phyloP scores from a whole-genome alignment of 352 stramenopile species.

The Phytophthora cryptogea region DNA sequence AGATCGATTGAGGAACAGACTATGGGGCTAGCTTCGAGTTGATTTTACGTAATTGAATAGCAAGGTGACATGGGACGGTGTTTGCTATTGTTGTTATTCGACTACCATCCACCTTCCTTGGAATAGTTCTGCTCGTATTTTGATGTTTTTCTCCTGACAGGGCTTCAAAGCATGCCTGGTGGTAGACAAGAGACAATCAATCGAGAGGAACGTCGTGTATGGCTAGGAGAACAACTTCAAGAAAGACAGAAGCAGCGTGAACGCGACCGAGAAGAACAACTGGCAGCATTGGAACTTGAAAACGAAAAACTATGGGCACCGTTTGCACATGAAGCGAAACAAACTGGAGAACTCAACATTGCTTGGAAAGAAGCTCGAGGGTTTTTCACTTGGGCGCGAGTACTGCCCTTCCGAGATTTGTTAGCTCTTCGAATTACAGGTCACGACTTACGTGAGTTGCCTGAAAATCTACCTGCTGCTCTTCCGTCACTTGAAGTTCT shows the following conservation, averaged over 20 bases:
- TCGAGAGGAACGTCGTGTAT: slow-evolving; percentile 43
- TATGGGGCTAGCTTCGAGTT: slow-evolving; percentile 9
- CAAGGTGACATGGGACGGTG: slow-evolving; percentile 3
- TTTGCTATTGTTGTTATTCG: slow-evolving; percentile 9
- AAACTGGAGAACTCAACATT: slow-evolving; percentile 65
- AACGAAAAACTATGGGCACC: slow-evolving; percentile 56
- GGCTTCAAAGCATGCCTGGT: slow-evolving; percentile 6
- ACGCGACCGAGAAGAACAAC: slow-evolving; percentile 35
- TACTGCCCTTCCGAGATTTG: slow-evolving; percentile 47
- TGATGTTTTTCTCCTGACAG: too few species aligned
- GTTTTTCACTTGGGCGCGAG: slow-evolving; percentile 58
- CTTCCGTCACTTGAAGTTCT: slow-evolving; percentile 49
- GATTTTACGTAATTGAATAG: slow-evolving; percentile 1
- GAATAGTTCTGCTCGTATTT: slow-evolving; percentile 5
- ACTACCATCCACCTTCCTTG: background rate
- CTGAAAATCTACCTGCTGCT: slow-evolving; percentile 26
- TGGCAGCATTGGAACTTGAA: slow-evolving; percentile 32
- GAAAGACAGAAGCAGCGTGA: slow-evolving; percentile 48
- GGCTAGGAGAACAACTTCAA: slow-evolving; percentile 52
- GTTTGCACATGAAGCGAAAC: slow-evolving; percentile 38
- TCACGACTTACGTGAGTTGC: slow-evolving; percentile 40
- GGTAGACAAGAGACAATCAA: slow-evolving; percentile 4
- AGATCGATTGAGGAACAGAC: background rate
- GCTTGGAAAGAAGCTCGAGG: slow-evolving; percentile 62
- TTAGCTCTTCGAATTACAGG: slow-evolving; percentile 62